phyloP scores from a whole-genome alignment of 257 asterid genomes.

The Penstemon davidsonii region DNA sequence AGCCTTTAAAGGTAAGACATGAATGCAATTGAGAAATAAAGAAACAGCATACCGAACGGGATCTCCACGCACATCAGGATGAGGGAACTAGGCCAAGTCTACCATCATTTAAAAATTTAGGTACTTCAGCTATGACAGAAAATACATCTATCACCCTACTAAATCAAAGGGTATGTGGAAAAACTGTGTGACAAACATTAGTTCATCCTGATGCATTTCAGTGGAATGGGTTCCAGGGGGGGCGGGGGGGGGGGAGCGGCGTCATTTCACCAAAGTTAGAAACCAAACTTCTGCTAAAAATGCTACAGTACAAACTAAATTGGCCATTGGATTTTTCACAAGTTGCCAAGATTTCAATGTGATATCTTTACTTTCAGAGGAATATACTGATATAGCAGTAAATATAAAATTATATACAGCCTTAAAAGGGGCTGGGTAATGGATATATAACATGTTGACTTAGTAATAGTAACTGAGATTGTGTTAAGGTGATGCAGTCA shows the following conservation, averaged over 20 bases:
- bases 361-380: conserved; percentile 2
- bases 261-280: not conserved
- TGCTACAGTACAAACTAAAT: conserved; percentile 3
- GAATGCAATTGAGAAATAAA: conserved; percentile 5
- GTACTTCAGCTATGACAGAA: conserved; percentile 21
- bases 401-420: not conserved
- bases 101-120: conserved; percentile 9
- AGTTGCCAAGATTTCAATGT: conserved; percentile 4
- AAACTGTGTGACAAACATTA: not conserved
- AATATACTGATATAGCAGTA: not conserved
- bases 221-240: not conserved
- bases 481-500: not conserved
- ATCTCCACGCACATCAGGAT: conserved; percentile 16
- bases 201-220: not conserved
- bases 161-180: not conserved
- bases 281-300: not conserved
- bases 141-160: not conserved
- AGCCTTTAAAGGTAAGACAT: not conserved
- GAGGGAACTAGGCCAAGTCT: conserved; percentile 15
- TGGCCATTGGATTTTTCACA: not conserved
- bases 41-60: conserved; percentile 12
- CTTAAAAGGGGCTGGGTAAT: not conserved
- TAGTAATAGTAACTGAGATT: conserved; percentile 2
- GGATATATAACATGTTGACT: not conserved
- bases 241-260: not conserved